phyloP scores from a whole-genome alignment of 2,329 filamentous ascomycete species.

The Fusarium nanum region DNA sequence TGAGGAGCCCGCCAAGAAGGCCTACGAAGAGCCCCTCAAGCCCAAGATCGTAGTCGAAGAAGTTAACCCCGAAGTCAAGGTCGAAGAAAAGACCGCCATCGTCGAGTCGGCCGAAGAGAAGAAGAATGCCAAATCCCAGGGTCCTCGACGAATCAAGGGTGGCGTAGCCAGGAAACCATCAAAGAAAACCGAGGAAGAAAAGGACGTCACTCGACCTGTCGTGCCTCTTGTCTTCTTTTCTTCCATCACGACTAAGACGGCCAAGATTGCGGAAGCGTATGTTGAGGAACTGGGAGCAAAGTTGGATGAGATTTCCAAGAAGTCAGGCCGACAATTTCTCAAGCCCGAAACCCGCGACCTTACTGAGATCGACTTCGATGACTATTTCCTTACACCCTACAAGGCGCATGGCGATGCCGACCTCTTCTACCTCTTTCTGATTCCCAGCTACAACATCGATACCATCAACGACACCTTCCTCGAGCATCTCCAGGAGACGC shows the following conservation, averaged over 20 bases:
- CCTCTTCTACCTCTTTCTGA: slow-evolving; percentile 83
- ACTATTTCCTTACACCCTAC: slow-evolving; percentile 86
- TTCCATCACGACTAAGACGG: slow-evolving; percentile 85
- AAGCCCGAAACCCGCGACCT: slow-evolving; percentile 79
- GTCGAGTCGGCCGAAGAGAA: slow-evolving; percentile 44
- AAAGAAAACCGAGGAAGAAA: slow-evolving; percentile 41
- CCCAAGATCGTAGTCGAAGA: slow-evolving; percentile 15
- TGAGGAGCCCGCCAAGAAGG: slow-evolving; percentile 32
- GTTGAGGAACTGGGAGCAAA: slow-evolving; percentile 64
- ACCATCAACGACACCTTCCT: slow-evolving; percentile 90
- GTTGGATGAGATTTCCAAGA: slow-evolving; percentile 61
- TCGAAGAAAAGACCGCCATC: slow-evolving; percentile 31
- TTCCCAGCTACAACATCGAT: slow-evolving; percentile 96
- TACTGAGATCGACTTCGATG: slow-evolving; percentile 89
- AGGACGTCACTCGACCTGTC: slow-evolving; percentile 60
- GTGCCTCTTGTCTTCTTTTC: slow-evolving; percentile 89
- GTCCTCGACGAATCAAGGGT: slow-evolving; percentile 64
- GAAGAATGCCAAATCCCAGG: slow-evolving; percentile 50
- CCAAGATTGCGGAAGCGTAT: slow-evolving; percentile 75
- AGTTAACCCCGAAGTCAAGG: not conserved
- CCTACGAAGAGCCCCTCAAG: slow-evolving; percentile 2
- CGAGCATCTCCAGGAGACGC: slow-evolving; percentile 88
- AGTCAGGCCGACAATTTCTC: slow-evolving; percentile 56
- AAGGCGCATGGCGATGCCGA: slow-evolving; percentile 67
- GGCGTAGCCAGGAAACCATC: slow-evolving; percentile 51